Evolutionary conservation across 495 filamentous ascomycete species (phyloP).

Genomic region (Trichoderma parareesei): DNA sequence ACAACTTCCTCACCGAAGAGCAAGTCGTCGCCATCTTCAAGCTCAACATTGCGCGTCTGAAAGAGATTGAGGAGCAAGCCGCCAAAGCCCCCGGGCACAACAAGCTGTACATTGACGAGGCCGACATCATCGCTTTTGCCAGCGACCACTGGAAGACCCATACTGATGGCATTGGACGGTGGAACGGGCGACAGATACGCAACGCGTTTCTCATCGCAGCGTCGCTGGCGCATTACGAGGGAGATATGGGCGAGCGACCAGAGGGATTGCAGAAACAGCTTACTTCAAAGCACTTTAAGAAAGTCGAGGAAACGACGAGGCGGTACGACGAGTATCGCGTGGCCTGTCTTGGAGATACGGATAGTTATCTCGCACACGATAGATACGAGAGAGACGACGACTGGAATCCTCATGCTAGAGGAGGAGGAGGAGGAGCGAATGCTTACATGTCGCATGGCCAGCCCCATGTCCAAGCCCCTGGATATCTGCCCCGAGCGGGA

Average conservation of each 20-base stretch:
- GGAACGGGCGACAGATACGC: conserved; percentile 53
- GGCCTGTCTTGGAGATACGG: background rate
- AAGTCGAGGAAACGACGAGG: background rate
- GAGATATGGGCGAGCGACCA: background rate
- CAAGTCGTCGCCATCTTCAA: conserved; percentile 72
- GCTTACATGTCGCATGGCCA: background rate
- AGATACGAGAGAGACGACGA: conserved; percentile 5
- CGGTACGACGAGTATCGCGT: background rate
- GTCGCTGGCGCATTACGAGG: conserved; percentile 64
- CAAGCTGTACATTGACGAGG: conserved; percentile 12
- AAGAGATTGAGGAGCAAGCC: conserved; percentile 37
- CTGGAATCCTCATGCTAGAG: background rate
- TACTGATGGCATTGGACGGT: conserved; percentile 11
- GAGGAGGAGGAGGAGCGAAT: background rate
- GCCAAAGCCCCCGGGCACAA: conserved; percentile 6
- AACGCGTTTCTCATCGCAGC: conserved; percentile 54
- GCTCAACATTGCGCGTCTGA: conserved; percentile 56
- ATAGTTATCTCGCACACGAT: background rate
- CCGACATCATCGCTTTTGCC: conserved; percentile 17
- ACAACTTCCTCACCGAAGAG: conserved; percentile 58
- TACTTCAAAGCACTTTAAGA: conserved; percentile 17
- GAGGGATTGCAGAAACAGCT: conserved; percentile 10
- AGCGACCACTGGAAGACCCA: conserved; percentile 7
- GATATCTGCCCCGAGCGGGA: background rate
- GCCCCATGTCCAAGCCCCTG: background rate